Conservation (phyloP, 1,139 yeast species). For the Yamadazyma buinensis region DNA sequence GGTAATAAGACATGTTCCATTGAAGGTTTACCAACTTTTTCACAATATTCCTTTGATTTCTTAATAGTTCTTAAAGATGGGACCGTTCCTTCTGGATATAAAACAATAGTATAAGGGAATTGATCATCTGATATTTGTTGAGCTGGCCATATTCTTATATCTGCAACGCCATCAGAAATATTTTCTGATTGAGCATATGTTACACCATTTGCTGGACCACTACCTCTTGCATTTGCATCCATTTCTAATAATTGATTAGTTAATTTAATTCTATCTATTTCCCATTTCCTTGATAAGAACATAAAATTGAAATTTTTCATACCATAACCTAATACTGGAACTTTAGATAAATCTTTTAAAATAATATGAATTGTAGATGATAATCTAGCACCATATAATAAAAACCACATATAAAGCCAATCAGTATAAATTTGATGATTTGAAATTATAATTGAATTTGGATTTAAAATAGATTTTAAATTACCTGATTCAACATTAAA, state of each 20-base stretch:
- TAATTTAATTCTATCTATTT: slow-evolving; percentile 59
- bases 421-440: slow-evolving; percentile 95
- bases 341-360: slow-evolving; percentile 67
- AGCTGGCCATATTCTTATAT: slow-evolving; percentile 34
- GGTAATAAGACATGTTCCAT: slow-evolving; percentile 74
- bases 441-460: slow-evolving; percentile 62
- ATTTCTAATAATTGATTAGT: slow-evolving; percentile 52
- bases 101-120: slow-evolving; percentile 53
- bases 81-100: slow-evolving; percentile 96
- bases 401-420: slow-evolving; percentile 93
- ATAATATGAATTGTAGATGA: slow-evolving; percentile 70
- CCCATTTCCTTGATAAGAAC: slow-evolving; percentile 85
- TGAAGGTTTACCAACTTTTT: slow-evolving; percentile 41
- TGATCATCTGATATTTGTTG: slow-evolving; percentile 27
- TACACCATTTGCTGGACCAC: slow-evolving; percentile 52
- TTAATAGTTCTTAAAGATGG: slow-evolving; percentile 61
- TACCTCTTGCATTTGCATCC: slow-evolving; percentile 49
- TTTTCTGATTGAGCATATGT: slow-evolving; percentile 27
- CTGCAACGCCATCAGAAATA: slow-evolving; percentile 12
- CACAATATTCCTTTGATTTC: slow-evolving; percentile 56
- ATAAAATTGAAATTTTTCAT: slow-evolving; percentile 79
- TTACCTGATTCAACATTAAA: slow-evolving; percentile 17
- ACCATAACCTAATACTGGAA: slow-evolving; percentile 85
- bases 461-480: slow-evolving; percentile 31
- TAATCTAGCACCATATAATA: slow-evolving; percentile 59